Conservation (phyloP, 2,329 filamentous ascomycete species). For the Colletotrichum chrysophilum region DNA sequence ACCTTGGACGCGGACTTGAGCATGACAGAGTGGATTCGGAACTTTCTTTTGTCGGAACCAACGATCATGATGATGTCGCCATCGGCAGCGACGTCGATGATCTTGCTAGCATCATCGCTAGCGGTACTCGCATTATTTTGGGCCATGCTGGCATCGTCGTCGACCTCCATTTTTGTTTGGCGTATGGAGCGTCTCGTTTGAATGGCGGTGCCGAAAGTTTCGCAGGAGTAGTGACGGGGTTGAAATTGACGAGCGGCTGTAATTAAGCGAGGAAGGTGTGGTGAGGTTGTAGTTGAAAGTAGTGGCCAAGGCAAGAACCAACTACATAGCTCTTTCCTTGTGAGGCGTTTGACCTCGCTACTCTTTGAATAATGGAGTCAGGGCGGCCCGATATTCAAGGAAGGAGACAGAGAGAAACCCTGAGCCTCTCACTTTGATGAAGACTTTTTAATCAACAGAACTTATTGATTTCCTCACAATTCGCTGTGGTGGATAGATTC, state of each 20-base stretch:
- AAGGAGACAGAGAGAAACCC: not conserved
- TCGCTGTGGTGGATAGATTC: too few species aligned
- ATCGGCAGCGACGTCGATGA: not conserved
- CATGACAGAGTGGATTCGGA: not conserved
- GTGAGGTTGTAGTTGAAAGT: not conserved
- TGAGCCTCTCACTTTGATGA: not conserved
- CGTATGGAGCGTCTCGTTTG: too few species aligned
- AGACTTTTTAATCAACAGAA: not conserved
- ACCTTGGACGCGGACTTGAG: not conserved
- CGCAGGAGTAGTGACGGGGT: not conserved
- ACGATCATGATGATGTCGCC: not conserved
- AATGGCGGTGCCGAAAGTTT: not conserved
- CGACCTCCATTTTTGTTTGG: not conserved
- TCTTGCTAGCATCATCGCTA: not conserved
- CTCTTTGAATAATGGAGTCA: not conserved
- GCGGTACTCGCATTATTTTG: not conserved
- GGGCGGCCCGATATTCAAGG: not conserved
- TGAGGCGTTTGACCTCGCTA: not conserved
- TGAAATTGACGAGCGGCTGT: not conserved
- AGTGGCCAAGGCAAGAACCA: not conserved
- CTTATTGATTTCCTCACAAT: rapidly evolving
- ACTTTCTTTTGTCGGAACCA: not conserved
- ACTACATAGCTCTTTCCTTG: not conserved
- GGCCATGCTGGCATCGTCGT: not conserved
- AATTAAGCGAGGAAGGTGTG: not conserved